These are phyloP conservation scores for Mortierella polycephala DNA, from an alignment of 371 early-diverging fungal genomes.

Conservation along the genomic window DNA sequence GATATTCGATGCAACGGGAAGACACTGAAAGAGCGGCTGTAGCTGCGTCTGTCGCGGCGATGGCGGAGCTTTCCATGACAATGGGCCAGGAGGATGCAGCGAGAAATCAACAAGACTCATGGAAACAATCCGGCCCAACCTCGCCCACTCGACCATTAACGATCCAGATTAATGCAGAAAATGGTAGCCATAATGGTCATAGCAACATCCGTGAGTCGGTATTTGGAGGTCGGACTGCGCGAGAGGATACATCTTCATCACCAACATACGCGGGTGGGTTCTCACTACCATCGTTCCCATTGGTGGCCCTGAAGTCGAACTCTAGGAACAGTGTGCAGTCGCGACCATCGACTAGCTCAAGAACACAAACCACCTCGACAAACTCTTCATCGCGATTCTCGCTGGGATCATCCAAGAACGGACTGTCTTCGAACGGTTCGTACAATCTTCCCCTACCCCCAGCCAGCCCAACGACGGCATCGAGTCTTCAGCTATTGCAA, in stretches of 20 bases:
- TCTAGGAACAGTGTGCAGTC: slow-evolving; percentile 7
- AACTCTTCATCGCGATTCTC: slow-evolving; percentile 2
- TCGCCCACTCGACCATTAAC: not conserved
- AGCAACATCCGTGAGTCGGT: slow-evolving; percentile 34
- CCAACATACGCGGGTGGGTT: slow-evolving; percentile 20
- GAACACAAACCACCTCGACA: not conserved
- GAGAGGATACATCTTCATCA: slow-evolving; percentile 16
- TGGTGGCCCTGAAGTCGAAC: not conserved
- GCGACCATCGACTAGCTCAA: slow-evolving; percentile 15
- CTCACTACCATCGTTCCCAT: slow-evolving; percentile 8
- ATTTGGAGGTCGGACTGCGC: slow-evolving; percentile 33
- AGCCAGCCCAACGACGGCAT: not conserved
- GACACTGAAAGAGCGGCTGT: too few species aligned
- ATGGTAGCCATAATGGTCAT: not conserved
- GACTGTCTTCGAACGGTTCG: not conserved
- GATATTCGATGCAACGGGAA: too few species aligned
- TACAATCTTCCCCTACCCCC: not conserved
- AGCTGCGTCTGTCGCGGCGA: too few species aligned
- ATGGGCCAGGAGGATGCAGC: too few species aligned
- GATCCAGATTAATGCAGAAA: not conserved
- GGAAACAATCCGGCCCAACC: not conserved
- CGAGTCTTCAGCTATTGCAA: not conserved
- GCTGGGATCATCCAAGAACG: slow-evolving; percentile 10
- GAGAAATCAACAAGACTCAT: too few species aligned
- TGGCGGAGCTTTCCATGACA: too few species aligned